Conservation (phyloP, 345 rosid genomes). For the Gossypium anomalum region DNA sequence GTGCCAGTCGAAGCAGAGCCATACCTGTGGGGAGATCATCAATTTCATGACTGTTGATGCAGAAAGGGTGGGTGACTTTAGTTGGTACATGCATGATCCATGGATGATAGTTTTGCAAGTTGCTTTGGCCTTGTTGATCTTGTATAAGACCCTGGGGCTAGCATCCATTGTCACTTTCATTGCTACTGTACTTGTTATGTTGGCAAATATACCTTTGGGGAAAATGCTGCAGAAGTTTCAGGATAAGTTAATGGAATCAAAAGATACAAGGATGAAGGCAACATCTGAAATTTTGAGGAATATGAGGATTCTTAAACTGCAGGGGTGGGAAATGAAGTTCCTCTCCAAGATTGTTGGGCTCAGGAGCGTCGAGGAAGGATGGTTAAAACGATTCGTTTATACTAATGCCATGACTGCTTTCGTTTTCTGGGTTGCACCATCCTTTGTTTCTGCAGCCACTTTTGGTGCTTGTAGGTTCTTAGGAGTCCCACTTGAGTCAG, state of each 20-base stretch:
- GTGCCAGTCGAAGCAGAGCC: conserved; percentile 37
- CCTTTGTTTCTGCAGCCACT: conserved; percentile 41
- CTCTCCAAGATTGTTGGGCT: conserved; percentile 30
- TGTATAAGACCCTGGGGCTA: conserved; percentile 50
- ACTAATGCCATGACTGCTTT: conserved; percentile 24
- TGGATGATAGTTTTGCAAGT: conserved; percentile 55
- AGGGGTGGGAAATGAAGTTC: conserved; percentile 77
- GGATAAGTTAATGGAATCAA: conserved; percentile 45
- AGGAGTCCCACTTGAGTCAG: conserved; percentile 44
- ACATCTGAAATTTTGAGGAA: conserved; percentile 61
- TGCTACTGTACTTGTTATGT: conserved; percentile 39
- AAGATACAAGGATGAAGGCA: conserved; percentile 54
- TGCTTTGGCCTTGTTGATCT: conserved; percentile 42
- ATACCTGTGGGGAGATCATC: conserved; percentile 62
- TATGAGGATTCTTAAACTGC: conserved; percentile 78
- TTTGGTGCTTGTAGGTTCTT: conserved; percentile 51
- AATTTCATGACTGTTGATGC: conserved; percentile 64
- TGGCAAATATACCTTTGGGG: conserved; percentile 52
- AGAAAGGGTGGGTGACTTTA: conserved; percentile 42
- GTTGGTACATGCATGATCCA: conserved; percentile 49
- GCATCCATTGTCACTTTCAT: conserved; percentile 47
- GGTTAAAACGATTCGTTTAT: conserved; percentile 44
- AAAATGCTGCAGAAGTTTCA: conserved; percentile 46
- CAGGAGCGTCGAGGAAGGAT: conserved; percentile 41
- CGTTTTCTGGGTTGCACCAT: conserved; percentile 52